A percentile compares a stretch with the other conserved stretches of the same genome.
Conservation (phyloP, 768 basidiomycete genomes). For the Lactarius deliciosus region DNA sequence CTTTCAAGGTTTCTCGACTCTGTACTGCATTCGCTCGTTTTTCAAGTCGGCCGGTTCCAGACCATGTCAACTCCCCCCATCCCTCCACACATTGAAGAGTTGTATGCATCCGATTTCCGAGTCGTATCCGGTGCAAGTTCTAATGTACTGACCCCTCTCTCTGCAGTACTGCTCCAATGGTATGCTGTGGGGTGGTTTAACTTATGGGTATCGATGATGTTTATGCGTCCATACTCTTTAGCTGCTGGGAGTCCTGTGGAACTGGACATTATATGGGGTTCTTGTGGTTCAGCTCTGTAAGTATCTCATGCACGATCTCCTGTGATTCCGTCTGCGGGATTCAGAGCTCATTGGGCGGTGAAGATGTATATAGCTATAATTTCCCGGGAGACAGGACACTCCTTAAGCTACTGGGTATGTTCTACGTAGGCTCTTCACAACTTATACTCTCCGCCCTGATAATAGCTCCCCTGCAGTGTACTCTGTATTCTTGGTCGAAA, state of each 20-base stretch:
- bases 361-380: slow-evolving; percentile 24
- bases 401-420: slow-evolving; percentile 15
- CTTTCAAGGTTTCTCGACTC: too few relatives aligned
- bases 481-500: slow-evolving; percentile 32
- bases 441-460: background rate
- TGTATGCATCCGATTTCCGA: background rate
- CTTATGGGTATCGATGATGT: too few relatives aligned
- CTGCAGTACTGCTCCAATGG: background rate
- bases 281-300: slow-evolving; percentile 36
- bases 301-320: slow-evolving; percentile 5
- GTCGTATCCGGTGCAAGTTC: background rate
- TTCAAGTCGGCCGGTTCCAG: background rate
- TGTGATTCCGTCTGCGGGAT: background rate
- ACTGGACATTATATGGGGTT: slow-evolving; percentile 34
- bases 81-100: background rate
- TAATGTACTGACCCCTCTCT: background rate
- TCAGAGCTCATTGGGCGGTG: background rate
- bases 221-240: background rate
- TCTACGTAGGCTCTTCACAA: background rate
- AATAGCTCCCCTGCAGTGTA: slow-evolving; percentile 30
- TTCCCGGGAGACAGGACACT: slow-evolving; percentile 6
- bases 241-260: slow-evolving; percentile 27
- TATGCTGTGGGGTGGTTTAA: too few relatives aligned
- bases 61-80: background rate
- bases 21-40: too few relatives aligned